These are phyloP conservation scores for Eurotiales sp. DNA, from an alignment of 2,329 filamentous ascomycete genomes.

Conservation along the genomic window DNA sequence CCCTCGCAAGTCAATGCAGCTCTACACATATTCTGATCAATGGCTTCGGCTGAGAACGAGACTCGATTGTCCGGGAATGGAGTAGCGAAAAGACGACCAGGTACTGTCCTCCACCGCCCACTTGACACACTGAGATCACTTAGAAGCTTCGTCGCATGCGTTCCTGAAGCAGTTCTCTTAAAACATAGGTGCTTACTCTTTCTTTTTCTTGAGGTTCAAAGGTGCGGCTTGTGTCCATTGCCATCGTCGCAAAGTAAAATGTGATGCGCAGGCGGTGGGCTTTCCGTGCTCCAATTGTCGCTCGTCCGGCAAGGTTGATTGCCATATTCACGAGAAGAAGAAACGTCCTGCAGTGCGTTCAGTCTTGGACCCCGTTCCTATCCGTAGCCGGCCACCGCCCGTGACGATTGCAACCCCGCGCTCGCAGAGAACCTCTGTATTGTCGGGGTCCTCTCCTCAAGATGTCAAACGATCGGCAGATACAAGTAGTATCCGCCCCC, in stretches of 20 bases:
- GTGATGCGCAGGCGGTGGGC: slow-evolving; percentile 47
- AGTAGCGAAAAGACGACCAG: slow-evolving; percentile 38
- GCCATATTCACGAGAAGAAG: slow-evolving; percentile 50
- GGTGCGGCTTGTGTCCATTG: slow-evolving; percentile 48
- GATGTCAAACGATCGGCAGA: not conserved
- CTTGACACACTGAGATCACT: too few relatives aligned
- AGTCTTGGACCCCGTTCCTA: slow-evolving; percentile 44
- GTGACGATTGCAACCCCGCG: not conserved
- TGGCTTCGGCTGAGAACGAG: slow-evolving; percentile 36
- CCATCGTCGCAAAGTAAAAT: slow-evolving; percentile 51
- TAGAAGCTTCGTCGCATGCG: too few relatives aligned
- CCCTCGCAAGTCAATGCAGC: slow-evolving; percentile 13
- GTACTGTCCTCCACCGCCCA: slow-evolving; percentile 21
- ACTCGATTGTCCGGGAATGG: slow-evolving; percentile 31
- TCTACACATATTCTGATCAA: slow-evolving; percentile 20
- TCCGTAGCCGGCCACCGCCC: slow-evolving; percentile 38
- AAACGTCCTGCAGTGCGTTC: slow-evolving; percentile 43
- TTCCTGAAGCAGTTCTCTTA: too few relatives aligned
- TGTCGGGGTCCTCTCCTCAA: not conserved
- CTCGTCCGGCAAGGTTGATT: slow-evolving; percentile 40
- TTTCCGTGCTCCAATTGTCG: slow-evolving; percentile 49
- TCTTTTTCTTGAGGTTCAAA: not conserved
- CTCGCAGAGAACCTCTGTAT: not conserved
- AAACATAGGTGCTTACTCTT: not conserved
- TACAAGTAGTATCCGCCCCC: not conserved